Conservation (phyloP, 2,329 filamentous ascomycete species). For the Fusarium euwallaceae region DNA sequence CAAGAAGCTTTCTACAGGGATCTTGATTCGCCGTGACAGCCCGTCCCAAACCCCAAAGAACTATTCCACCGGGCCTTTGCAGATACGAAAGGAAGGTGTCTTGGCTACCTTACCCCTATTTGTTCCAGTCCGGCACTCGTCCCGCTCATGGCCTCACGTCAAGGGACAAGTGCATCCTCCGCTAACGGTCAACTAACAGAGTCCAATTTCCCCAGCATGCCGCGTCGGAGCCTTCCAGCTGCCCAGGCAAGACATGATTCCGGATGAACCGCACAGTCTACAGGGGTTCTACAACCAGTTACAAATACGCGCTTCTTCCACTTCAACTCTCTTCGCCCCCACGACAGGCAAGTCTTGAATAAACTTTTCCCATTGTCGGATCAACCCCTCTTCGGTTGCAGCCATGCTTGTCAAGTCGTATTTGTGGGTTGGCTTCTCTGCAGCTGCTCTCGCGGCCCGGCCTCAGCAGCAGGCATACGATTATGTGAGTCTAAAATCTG, state of each 20-base stretch:
- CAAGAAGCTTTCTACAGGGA: neutral
- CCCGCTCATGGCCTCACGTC: neutral
- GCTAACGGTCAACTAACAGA: neutral
- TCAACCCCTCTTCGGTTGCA: neutral
- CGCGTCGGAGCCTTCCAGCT: neutral
- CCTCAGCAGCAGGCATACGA: constrained; percentile 29
- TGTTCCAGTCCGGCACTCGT: neutral
- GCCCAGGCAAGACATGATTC: neutral
- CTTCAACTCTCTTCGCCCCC: neutral
- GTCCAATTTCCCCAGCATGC: neutral
- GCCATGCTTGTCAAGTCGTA: constrained; percentile 34
- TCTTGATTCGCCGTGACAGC: neutral
- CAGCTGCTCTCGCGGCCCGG: constrained; percentile 31
- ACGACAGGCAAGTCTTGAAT: neutral
- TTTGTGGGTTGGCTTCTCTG: constrained; percentile 32
- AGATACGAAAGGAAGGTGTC: neutral
- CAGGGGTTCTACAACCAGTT: neutral
- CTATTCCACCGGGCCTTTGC: neutral
- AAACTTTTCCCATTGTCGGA: neutral
- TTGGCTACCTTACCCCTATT: neutral
- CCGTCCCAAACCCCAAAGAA: neutral
- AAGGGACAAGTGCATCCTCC: neutral
- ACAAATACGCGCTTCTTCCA: constrained; percentile 1
- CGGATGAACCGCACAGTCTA: neutral
- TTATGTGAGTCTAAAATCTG: constrained; percentile 34